Base-by-base conservation (phyloP, 2,329 filamentous ascomycete species). In the Cercospora beticola region DNA sequence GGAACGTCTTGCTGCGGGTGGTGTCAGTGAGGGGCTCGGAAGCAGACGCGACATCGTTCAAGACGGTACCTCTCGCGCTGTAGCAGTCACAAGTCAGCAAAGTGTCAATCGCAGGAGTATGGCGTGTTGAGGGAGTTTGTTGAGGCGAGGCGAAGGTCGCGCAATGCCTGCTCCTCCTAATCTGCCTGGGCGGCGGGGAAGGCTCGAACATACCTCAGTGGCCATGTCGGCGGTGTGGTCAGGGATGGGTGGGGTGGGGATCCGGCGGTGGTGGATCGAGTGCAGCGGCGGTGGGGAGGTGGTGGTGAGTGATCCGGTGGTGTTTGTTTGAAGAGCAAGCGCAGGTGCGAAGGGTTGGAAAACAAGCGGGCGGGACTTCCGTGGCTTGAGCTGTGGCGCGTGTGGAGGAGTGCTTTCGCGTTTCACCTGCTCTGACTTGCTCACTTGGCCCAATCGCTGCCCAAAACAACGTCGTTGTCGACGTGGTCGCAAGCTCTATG, bases 1-100 rank as follows among this genome's bases (percentile, higher is more conserved):
- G 93, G 89, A 98, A 98, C 82, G 95, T 98, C 91, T 98, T 98
- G 91, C 93, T 97, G 83, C 81, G 95, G 82, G 81, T 73, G 69
- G 43, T 52, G 70, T 76, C 68, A 76, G 72, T 70, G 59, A 31
- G 54, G 23, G 61, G 57, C 63, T 64, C 63, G 59, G 62, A 67
- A 58, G 72, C 65, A 70, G 68, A 74, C 70, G 67, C 67, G 67
- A 60, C 60, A 61, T 57, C 23, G 58, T 62, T 30, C 40, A 54
- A 64, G 72, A 23, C 23, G 65, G 73, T 83, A 84, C 83, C 82
- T 84, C 78, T 84, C 83, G 77, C 83, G 83, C 82, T 84, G 77
- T 71, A 74, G 61, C 64, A 68, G 82, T 82, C 77, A 81, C 52
- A 75, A 81, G 82, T 81, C 76, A 79, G 74, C 75, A 75, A 33